Evolutionary conservation across 1,284 basidiomycete species (phyloP).

Genomic region (Tilletia horrida): DNA sequence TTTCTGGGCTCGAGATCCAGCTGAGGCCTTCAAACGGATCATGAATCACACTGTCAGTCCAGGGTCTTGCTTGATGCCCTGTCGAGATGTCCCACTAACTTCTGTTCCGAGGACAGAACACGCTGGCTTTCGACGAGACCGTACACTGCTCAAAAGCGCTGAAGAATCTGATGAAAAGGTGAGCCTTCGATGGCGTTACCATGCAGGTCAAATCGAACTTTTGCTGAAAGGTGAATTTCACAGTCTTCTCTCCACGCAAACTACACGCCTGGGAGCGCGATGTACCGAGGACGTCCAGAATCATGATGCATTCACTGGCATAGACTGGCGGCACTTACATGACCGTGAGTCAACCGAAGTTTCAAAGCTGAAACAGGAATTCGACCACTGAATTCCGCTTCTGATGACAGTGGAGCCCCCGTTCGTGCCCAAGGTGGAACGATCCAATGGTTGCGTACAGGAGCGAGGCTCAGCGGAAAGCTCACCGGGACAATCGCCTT

Average conservation of each 20-base stretch:
- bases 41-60: slow-evolving; percentile 34
- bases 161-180: slow-evolving; percentile 6
- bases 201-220: too few relatives aligned
- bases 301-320: slow-evolving; percentile 35
- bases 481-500: background rate
- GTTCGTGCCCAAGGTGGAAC: slow-evolving; percentile 31
- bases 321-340: slow-evolving; percentile 34
- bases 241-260: background rate
- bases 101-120: slow-evolving; percentile 20
- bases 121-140: background rate
- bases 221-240: background rate
- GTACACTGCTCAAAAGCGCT: background rate
- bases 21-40: slow-evolving; percentile 49
- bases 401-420: slow-evolving; percentile 22
- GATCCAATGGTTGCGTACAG: background rate
- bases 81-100: slow-evolving; percentile 29
- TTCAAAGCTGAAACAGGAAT: background rate
- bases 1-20: slow-evolving; percentile 47
- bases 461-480: background rate
- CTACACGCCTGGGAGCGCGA: slow-evolving; percentile 34
- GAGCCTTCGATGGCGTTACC: too few relatives aligned
- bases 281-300: slow-evolving; percentile 36
- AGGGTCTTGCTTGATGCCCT: slow-evolving; percentile 30
- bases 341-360: slow-evolving; percentile 8
- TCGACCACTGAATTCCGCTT: background rate